Evolutionary conservation across 2,329 filamentous ascomycete species (phyloP).

Genomic region (Xylariaceae sp.): DNA sequence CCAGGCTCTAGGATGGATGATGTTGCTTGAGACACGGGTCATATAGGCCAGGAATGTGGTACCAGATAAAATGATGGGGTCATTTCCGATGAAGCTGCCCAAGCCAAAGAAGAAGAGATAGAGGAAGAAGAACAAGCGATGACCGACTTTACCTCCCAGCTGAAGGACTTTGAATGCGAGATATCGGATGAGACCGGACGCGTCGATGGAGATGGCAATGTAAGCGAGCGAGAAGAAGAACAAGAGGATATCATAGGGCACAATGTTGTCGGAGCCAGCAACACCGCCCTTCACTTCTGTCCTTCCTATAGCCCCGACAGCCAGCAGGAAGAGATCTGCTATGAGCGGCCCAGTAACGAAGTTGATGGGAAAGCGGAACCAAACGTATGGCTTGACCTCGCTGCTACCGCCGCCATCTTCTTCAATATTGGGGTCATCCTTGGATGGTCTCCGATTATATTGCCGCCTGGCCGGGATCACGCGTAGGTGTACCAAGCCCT

Average conservation of each 20-base stretch:
- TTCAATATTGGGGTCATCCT: background rate
- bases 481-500: conserved; percentile 40
- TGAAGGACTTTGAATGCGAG: conserved; percentile 65
- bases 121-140: conserved; percentile 64
- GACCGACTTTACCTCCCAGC: conserved; percentile 61
- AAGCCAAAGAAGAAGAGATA: conserved; percentile 66
- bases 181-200: conserved; percentile 65
- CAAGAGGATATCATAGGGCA: conserved; percentile 65
- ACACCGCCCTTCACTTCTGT: conserved; percentile 65
- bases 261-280: conserved; percentile 59
- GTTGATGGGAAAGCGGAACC: conserved; percentile 58
- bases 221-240: conserved; percentile 72
- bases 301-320: conserved; percentile 61
- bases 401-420: conserved; percentile 19
- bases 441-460: conserved; percentile 18
- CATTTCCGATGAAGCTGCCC: conserved; percentile 66
- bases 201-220: conserved; percentile 72
- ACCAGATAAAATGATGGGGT: conserved; percentile 68
- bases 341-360: conserved; percentile 66
- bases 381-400: conserved; percentile 39
- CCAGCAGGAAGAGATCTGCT: conserved; percentile 65
- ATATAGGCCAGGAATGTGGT: conserved; percentile 73
- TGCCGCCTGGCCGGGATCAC: conserved; percentile 44
- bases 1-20: conserved; percentile 65
- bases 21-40: conserved; percentile 69